Base-by-base conservation (phyloP, 2,329 filamentous ascomycete genomes). In the Ophiostoma fasciatum region DNA sequence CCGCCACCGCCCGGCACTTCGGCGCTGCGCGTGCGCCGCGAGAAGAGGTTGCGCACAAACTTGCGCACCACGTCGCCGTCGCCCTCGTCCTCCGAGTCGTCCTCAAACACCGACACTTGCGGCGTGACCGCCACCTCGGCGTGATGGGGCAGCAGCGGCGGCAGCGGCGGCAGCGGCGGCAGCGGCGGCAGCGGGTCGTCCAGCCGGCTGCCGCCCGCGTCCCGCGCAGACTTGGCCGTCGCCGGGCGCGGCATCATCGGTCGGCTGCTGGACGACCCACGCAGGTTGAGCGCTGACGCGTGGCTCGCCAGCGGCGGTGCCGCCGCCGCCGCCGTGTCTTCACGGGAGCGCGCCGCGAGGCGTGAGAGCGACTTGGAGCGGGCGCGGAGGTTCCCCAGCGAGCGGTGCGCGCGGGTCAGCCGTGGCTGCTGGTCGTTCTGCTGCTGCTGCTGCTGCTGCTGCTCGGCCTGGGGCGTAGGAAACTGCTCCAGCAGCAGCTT, bases 31-130 rank as follows among this genome's bases (percentile, higher is more conserved):
- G 35, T 27, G 11, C 44, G 39, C 8, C 44, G 40, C 2, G 40
- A 25, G 12, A 46, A 46, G 4, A 46, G 15, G 20, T 43, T 43
- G 28, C 40, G 42, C 3, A 46, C 31, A 33, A 42, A 43, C 15
- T 36, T 40, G 27, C 42, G 42, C 7, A 46, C 42, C 10, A 31
- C 21, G 14, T 41, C 42, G 14, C 37, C 40, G 22, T 23, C 22
- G 13, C 35, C 44, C 17, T 46, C 44, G 13, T 46, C 40, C 7
- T 46, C 44, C 8, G 44, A 44, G 25, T 46, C 44, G 10, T 45
- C 42, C 14, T 46, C 44, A 13, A 46, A 46, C 2, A 46, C 31
- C 8, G 44, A 46, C 12, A 42, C 34, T 8, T 38, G 32, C 1
- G 36, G 31, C 3, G 28, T 18, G 4, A 30, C 27, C 2, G n/a